phyloP scores from a whole-genome alignment of 129 eudicot species.

The Tagetes erecta region DNA sequence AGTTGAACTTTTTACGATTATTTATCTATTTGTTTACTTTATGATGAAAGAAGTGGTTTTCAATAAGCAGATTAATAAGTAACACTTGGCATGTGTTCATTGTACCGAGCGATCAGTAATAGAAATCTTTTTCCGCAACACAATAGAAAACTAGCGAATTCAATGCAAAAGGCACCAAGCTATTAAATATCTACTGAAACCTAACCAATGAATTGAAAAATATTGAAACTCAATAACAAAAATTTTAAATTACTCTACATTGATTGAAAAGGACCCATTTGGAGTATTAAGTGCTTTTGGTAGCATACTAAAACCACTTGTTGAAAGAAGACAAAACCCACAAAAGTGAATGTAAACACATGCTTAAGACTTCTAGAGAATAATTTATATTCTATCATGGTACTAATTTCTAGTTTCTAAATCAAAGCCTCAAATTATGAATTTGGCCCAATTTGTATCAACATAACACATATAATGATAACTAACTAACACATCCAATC shows the following conservation, averaged over 20 bases:
- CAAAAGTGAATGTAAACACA: not conserved
- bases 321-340: not conserved
- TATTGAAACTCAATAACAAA: not conserved
- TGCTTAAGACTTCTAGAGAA: not conserved
- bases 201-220: not conserved
- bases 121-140: not conserved
- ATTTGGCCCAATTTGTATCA: not conserved
- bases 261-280: slow-evolving; percentile 1
- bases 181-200: not conserved
- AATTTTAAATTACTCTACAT: not conserved
- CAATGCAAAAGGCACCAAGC: not conserved
- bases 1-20: too few relatives aligned
- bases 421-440: slow-evolving; percentile 4
- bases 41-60: not conserved
- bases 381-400: not conserved
- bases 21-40: not conserved
- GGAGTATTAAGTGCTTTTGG: not conserved
- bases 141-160: not conserved
- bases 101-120: not conserved
- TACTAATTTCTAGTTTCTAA: not conserved
- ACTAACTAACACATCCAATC: not conserved
- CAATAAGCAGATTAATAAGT: not conserved
- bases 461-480: not conserved
- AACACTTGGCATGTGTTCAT: not conserved
- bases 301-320: not conserved